Percentiles rank a stretch among this genome's conserved stretches.
phyloP scores from a whole-genome alignment of 148 eudicot species.

The Vaccinium myrtillus region DNA sequence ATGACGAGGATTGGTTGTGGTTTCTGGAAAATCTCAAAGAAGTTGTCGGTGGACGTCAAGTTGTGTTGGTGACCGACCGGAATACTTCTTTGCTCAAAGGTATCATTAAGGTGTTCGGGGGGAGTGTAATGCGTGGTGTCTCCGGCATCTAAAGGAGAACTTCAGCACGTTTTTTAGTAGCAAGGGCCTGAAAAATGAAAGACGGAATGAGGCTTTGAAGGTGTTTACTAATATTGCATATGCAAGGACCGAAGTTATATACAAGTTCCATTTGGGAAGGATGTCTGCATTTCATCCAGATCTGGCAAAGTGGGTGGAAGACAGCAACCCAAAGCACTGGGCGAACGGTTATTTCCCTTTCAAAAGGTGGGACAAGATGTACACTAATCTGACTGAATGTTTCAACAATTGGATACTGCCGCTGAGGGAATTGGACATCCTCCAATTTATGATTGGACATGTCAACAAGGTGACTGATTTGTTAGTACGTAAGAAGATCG shows the following conservation, averaged over 20 bases:
- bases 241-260: neutral
- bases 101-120: neutral
- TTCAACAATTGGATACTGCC: neutral
- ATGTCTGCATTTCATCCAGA: neutral
- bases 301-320: neutral
- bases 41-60: neutral
- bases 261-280: neutral
- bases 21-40: neutral
- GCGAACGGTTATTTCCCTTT: neutral
- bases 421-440: neutral
- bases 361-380: neutral
- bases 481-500: neutral
- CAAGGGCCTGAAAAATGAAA: neutral
- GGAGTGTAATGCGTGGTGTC: neutral
- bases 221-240: neutral
- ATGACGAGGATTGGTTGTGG: neutral
- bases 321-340: neutral
- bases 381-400: neutral
- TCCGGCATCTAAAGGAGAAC: neutral
- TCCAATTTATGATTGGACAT: neutral
- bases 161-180: neutral
- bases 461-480: neutral
- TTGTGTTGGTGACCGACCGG: neutral
- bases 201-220: neutral
- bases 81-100: neutral